These are phyloP conservation scores for Aspergillus sojae DNA, from an alignment of 2,329 filamentous ascomycete species.

Conservation along the genomic window DNA sequence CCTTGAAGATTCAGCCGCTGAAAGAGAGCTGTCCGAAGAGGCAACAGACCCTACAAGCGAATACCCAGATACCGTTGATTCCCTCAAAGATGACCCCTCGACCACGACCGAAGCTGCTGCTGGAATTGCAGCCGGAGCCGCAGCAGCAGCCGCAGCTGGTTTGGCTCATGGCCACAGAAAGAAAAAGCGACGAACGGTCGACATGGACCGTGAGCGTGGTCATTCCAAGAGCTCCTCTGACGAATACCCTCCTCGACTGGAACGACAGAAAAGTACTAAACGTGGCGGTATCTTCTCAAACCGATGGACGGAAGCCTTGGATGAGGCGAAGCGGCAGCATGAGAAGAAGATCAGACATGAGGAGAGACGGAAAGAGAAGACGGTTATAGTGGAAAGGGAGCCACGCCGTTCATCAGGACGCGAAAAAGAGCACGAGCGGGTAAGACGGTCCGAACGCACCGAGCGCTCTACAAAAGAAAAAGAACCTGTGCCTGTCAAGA, in stretches of 20 bases:
- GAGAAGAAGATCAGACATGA: conserved; percentile 35
- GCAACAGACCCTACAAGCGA: conserved; percentile 6
- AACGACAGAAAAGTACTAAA: conserved; percentile 36
- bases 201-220: conserved; percentile 35
- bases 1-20: conserved; percentile 10
- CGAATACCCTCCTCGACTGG: conserved; percentile 26
- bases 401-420: conserved; percentile 10
- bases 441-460: conserved; percentile 22
- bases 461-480: conserved; percentile 16
- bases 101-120: neutral
- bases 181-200: conserved; percentile 36
- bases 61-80: conserved; percentile 6
- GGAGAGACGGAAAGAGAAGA: conserved; percentile 24
- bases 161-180: conserved; percentile 25
- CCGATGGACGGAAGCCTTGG: conserved; percentile 38
- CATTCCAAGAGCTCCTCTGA: conserved; percentile 42
- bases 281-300: conserved; percentile 32
- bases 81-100: conserved; percentile 9
- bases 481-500: conserved; percentile 19
- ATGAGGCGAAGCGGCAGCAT: conserved; percentile 39
- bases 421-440: conserved; percentile 15
- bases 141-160: conserved; percentile 16
- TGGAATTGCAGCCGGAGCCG: conserved; percentile 16
- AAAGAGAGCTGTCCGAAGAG: conserved; percentile 12
- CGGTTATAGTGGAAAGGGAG: conserved; percentile 16